Conservation (phyloP, 2,329 filamentous ascomycete species). For the Amauroascus verrucosus region DNA sequence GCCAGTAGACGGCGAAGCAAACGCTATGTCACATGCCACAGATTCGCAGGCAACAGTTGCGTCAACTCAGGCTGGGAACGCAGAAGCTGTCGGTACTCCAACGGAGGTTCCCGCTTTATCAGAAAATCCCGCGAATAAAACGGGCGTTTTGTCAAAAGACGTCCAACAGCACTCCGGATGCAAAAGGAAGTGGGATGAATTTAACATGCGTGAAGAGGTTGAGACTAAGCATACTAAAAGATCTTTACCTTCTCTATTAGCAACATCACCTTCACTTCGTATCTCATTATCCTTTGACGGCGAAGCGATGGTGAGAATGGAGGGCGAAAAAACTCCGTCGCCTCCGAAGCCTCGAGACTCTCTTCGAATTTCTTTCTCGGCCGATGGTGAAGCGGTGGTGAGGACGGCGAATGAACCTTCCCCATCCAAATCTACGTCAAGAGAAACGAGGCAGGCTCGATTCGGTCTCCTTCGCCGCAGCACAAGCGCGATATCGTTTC, state of each 20-base stretch:
- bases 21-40: neutral
- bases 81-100: constrained; percentile 18
- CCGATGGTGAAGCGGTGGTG: constrained; percentile 84
- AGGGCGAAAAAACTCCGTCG: constrained; percentile 33
- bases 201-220: constrained; percentile 1
- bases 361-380: constrained; percentile 69
- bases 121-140: neutral
- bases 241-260: constrained; percentile 7
- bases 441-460: constrained; percentile 40
- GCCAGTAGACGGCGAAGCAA: neutral
- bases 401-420: constrained; percentile 58
- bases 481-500: constrained; percentile 54
- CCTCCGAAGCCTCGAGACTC: constrained; percentile 37
- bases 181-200: constrained; percentile 15
- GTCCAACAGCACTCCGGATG: constrained; percentile 3
- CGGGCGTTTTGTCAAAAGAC: constrained; percentile 17
- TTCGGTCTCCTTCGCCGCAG: constrained; percentile 54
- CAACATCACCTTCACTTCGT: constrained; percentile 28
- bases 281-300: constrained; percentile 36
- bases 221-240: neutral
- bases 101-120: neutral
- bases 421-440: constrained; percentile 47
- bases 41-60: constrained; percentile 5
- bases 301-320: constrained; percentile 30
- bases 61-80: constrained; percentile 15